These are phyloP conservation scores for Grifola frondosa DNA, from an alignment of 1,284 basidiomycete genomes.

Conservation along the genomic window DNA sequence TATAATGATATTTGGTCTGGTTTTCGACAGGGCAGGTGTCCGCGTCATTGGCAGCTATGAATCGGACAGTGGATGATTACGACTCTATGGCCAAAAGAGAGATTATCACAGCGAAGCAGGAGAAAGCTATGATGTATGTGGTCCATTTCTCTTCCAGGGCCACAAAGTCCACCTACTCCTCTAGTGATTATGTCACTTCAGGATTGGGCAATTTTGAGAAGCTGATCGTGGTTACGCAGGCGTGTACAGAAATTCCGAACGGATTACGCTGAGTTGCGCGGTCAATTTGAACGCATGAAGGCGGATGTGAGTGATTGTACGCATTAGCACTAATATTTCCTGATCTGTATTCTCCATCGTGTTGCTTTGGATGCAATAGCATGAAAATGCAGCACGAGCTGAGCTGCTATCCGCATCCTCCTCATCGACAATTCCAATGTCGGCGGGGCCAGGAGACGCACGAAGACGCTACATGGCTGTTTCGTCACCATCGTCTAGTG, in stretches of 20 bases:
- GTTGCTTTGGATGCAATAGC: constrained; percentile 48
- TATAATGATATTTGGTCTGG: constrained; percentile 7
- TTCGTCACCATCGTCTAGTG: constrained; percentile 45
- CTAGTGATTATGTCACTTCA: background rate
- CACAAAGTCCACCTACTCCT: background rate
- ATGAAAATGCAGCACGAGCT: constrained; percentile 52
- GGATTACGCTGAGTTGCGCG: constrained; percentile 71
- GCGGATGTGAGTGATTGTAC: constrained; percentile 39
- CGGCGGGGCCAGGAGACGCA: constrained; percentile 51
- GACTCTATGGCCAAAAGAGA: constrained; percentile 94
- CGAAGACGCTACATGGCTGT: constrained; percentile 54
- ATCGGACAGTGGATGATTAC: constrained; percentile 92
- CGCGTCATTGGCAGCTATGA: constrained; percentile 89
- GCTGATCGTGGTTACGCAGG: constrained; percentile 38
- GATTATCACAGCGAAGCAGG: constrained; percentile 90
- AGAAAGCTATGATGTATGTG: constrained; percentile 87
- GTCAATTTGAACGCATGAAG: constrained; percentile 71
- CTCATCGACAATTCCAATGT: constrained; percentile 47
- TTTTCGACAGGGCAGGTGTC: constrained; percentile 82
- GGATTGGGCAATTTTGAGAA: background rate
- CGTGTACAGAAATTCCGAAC: constrained; percentile 80
- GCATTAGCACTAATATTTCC: background rate
- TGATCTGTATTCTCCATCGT: too few relatives aligned
- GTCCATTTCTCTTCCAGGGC: background rate
- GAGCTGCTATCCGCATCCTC: constrained; percentile 54